Percentiles rank a stretch among this genome's conserved stretches.
phyloP scores from a whole-genome alignment of 768 basidiomycete genomes.

The Hericium coralloides region DNA sequence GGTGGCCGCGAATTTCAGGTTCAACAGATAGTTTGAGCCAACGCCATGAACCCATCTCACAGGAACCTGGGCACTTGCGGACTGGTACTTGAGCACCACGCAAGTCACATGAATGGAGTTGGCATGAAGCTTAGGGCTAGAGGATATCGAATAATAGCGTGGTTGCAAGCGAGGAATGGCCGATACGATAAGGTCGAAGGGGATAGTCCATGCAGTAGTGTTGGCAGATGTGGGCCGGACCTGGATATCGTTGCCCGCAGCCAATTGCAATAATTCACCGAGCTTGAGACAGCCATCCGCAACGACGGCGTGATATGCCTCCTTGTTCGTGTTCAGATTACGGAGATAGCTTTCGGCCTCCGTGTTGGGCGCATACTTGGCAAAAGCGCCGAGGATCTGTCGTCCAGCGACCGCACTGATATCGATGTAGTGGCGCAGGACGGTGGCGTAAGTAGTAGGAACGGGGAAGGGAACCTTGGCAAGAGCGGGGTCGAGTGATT shows the following conservation, averaged over 20 bases:
- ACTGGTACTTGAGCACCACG: constrained; percentile 91
- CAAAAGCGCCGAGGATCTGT: constrained; percentile 81
- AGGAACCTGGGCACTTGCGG: constrained; percentile 41
- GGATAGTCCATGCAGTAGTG: constrained; percentile 83
- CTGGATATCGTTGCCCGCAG: constrained; percentile 68
- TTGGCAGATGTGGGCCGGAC: constrained; percentile 54
- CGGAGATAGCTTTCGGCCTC: constrained; percentile 68
- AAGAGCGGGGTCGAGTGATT: constrained; percentile 94
- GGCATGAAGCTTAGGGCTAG: constrained; percentile 89
- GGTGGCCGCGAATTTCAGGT: constrained; percentile 72
- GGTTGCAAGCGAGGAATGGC: constrained; percentile 91
- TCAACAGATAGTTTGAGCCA: constrained; percentile 91
- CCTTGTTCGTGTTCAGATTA: constrained; percentile 79
- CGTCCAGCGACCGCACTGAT: constrained; percentile 92
- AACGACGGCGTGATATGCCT: constrained; percentile 71
- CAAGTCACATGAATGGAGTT: constrained; percentile 88
- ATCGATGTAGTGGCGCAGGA: constrained; percentile 95
- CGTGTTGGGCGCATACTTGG: constrained; percentile 81
- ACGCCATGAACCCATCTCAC: constrained; percentile 78
- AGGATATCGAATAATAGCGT: constrained; percentile 97
- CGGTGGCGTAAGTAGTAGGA: constrained; percentile 88
- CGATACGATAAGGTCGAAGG: constrained; percentile 95
- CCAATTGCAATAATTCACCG: constrained; percentile 87
- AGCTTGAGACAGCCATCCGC: constrained; percentile 81
- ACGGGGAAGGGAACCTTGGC: constrained; percentile 99